Evolutionary conservation across 2,329 filamentous ascomycete genomes (phyloP), one percentile per base, ranked within the genome.

Genomic region (Penicillium hesseltinei): DNA sequence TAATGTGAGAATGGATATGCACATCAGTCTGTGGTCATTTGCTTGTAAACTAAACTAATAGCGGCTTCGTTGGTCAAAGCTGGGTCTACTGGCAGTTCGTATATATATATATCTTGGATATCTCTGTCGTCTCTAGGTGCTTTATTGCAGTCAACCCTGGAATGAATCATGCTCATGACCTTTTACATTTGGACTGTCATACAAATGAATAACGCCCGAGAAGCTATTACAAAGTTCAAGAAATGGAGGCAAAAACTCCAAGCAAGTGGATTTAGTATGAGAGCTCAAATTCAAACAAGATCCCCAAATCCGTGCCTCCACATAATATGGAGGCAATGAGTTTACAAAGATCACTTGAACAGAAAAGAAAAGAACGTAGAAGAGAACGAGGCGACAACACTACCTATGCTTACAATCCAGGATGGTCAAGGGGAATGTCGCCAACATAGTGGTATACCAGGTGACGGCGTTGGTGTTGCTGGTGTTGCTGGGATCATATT

Each of bases 1-100:
- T 70, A 66, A 68, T 68, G 64, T 61, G 66, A 67, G 65, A 66
- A 70, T 69, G 61, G 64, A 69, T 64, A 59, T 65, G 55, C 58
- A 56, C 40, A 58, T 56, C 56, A 59, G 42, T 43, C 21, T 47
- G 36, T 19, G 39, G 15, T 21, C 17, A 15, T 29, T 38, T 23
- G 6, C 31, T 31, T 36, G n/a, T 36, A 27, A 13, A 23, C 8
- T 43, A 35, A 4, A 35, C 15, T n/a, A 13, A 25, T 25, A 9
- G 31, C 25, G 9, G 3, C 13, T 36, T 23, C 1, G 11, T 31
- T 33, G 13, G 19, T 25, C 5, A 23, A 35, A 2, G 19, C 15
- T 13, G 15, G 19, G 15, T 35, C 9, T 35, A 9, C 45, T 4
- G 1, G 13, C 1, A 17, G 29, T 33, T 17, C 8, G 10, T 35